phyloP scores from a whole-genome alignment of 805 yeast species.

The Kodamaea laetipori region DNA sequence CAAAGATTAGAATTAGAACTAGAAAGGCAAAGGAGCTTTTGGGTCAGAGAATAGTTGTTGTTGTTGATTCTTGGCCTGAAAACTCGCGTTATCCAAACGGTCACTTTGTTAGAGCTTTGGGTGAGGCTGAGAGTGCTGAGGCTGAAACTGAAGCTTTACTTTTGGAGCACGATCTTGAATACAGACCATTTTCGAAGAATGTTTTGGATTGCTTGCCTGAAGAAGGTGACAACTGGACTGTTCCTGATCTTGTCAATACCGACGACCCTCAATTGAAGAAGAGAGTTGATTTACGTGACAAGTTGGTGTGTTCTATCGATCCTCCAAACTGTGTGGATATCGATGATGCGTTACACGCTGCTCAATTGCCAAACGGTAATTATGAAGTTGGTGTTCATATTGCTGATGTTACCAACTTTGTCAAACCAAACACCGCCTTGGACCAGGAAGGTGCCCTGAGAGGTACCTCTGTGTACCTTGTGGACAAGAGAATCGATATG shows the following conservation, averaged over 20 bases:
- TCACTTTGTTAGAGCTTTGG: slow-evolving; percentile 87
- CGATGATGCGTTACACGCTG: slow-evolving; percentile 96
- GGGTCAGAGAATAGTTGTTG: slow-evolving; percentile 90
- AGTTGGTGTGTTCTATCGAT: slow-evolving; percentile 91
- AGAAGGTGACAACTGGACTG: slow-evolving; percentile 94
- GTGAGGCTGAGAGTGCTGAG: slow-evolving; percentile 85
- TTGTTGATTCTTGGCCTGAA: slow-evolving; percentile 91
- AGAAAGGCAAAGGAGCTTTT: slow-evolving; percentile 78
- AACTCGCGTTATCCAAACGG: slow-evolving; percentile 88
- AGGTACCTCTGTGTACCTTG: slow-evolving; percentile 96
- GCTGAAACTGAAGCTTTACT: slow-evolving; percentile 96
- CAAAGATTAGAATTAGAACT: slow-evolving; percentile 83
- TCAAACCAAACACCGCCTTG: slow-evolving; percentile 85
- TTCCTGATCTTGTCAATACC: slow-evolving; percentile 61
- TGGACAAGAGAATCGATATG: slow-evolving; percentile 98
- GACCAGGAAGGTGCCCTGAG: slow-evolving; percentile 96
- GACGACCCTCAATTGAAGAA: slow-evolving; percentile 58
- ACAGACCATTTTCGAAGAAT: slow-evolving; percentile 89
- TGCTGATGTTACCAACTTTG: slow-evolving; percentile 98
- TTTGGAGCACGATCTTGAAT: slow-evolving; percentile 94
- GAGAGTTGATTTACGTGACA: slow-evolving; percentile 84
- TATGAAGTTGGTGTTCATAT: slow-evolving; percentile 98
- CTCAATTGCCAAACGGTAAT: slow-evolving; percentile 82
- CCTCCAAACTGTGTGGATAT: slow-evolving; percentile 99
- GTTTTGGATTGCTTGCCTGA: slow-evolving; percentile 89